Evolutionary conservation across 352 stramenopile species (phyloP).

Genomic region (Pythium rhizo-oryzae): DNA sequence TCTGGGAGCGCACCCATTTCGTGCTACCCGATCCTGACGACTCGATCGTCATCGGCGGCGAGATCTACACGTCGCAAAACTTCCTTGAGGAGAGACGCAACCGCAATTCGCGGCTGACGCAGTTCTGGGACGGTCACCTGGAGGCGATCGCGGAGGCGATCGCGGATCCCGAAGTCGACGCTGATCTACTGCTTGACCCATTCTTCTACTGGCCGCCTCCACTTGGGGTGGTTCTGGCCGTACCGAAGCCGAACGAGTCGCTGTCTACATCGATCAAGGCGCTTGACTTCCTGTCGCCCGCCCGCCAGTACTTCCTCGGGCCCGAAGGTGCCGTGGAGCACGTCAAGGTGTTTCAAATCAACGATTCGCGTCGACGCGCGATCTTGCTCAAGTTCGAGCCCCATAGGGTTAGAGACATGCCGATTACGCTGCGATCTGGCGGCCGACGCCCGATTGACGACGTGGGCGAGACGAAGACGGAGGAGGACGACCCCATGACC

Average conservation of each 20-base stretch:
- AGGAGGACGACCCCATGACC: background rate
- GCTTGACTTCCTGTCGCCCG: constrained; percentile 3
- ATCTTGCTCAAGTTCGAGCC: constrained; percentile 3
- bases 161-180: background rate
- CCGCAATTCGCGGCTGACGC: constrained; percentile 7
- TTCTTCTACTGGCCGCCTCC: constrained; percentile 12
- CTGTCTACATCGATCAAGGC: background rate
- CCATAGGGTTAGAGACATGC: background rate
- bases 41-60: background rate
- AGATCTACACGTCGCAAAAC: background rate
- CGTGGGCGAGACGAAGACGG: background rate
- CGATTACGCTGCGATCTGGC: no score
- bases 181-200: background rate
- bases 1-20: constrained; percentile 7
- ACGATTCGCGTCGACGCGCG: background rate
- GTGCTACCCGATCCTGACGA: background rate
- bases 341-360: background rate
- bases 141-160: background rate
- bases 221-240: background rate
- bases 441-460: background rate
- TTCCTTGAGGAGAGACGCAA: background rate
- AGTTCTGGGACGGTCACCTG: constrained; percentile 1
- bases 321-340: background rate
- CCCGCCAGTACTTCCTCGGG: background rate
- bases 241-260: background rate